Evolutionary conservation across 2,329 filamentous ascomycete genomes (phyloP).

Genomic region (Aspergillus clavatus): DNA sequence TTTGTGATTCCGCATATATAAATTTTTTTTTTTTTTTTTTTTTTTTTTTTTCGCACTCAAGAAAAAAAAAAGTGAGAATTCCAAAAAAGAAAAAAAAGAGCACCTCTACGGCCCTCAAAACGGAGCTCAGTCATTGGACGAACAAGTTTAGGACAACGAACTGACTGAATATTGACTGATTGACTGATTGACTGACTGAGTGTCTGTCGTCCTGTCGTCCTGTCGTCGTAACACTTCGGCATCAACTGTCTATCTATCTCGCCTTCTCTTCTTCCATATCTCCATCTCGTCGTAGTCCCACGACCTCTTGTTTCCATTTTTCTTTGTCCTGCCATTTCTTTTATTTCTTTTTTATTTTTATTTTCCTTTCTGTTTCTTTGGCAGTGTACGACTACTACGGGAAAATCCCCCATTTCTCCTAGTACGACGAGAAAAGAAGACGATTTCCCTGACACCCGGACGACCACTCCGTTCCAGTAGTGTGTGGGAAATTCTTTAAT

Average conservation of each 20-base stretch:
- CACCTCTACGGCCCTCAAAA: no score
- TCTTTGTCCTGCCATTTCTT: background rate
- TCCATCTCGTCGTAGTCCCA: background rate
- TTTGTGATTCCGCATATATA: no score
- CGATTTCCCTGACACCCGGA: conserved; percentile 6
- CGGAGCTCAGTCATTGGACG: no score
- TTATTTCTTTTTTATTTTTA: no score
- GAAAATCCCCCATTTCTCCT: background rate
- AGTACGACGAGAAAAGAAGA: no score
- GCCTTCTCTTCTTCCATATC: background rate
- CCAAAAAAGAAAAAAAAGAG: background rate
- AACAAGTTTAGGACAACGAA: no score
- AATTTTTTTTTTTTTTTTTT: background rate
- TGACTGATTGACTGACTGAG: no score
- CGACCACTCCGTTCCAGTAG: conserved; percentile 2
- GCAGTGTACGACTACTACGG: background rate
- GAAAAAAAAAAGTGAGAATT: background rate
- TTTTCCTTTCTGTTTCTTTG: background rate
- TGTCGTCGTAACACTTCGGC: background rate
- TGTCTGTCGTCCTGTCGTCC: no score
- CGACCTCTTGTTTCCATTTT: background rate
- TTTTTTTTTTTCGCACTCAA: background rate
- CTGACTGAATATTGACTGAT: no score
- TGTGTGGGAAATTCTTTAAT: conserved; percentile 2
- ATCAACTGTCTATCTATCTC: background rate